phyloP scores from a whole-genome alignment of 1,284 basidiomycete species.

The Rhodotorula mucilaginosa region DNA sequence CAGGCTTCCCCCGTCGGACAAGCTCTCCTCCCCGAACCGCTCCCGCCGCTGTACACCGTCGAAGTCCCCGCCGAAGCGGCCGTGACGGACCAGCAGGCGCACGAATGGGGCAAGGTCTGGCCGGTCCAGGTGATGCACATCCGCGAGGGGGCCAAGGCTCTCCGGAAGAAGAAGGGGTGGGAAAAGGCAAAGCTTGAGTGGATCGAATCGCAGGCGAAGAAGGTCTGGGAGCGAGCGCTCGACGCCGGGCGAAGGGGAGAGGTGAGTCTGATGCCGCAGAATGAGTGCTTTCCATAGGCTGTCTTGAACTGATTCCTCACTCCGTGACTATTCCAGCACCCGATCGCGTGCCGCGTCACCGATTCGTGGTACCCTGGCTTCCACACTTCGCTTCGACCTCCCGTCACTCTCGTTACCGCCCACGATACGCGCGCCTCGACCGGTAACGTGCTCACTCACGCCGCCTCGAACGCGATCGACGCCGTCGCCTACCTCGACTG shows the following conservation, averaged over 20 bases:
- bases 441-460: conserved; percentile 75
- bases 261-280: conserved; percentile 50
- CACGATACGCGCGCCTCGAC: conserved; percentile 68
- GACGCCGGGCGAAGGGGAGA: conserved; percentile 57
- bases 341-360: conserved; percentile 72
- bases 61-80: conserved; percentile 70
- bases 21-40: background rate
- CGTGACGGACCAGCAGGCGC: conserved; percentile 65
- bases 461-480: conserved; percentile 72
- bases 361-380: conserved; percentile 57
- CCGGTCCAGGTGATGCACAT: conserved; percentile 74
- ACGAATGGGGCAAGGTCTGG: conserved; percentile 59
- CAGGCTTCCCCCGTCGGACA: conserved; percentile 41
- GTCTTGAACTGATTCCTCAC: background rate
- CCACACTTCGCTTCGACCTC: conserved; percentile 34
- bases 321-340: conserved; percentile 56
- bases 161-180: conserved; percentile 37
- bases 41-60: conserved; percentile 42
- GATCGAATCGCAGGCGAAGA: conserved; percentile 63
- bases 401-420: conserved; percentile 49
- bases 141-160: conserved; percentile 62
- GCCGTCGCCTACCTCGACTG: conserved; percentile 51
- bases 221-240: conserved; percentile 67
- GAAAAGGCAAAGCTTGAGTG: conserved; percentile 57
- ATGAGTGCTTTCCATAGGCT: no score